A percentile compares a stretch with the other conserved stretches of the same genome.
phyloP scores from a whole-genome alignment of 257 asterid genomes.

The Primulina eburnea region DNA sequence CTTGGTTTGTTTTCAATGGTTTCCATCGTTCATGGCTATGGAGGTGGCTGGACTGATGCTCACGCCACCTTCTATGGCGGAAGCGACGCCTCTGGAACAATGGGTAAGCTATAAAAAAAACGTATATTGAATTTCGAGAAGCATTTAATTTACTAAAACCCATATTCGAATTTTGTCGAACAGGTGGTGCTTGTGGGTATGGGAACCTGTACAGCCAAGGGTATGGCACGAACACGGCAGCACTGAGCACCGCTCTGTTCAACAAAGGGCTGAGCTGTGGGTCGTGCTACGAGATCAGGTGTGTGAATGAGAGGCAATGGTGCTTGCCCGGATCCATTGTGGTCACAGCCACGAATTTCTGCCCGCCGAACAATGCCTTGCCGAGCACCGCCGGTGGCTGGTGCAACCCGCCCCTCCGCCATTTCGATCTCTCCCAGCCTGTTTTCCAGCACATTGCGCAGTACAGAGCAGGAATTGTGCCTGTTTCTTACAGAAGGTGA shows the following conservation, averaged over 20 bases:
- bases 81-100: not conserved
- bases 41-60: not conserved
- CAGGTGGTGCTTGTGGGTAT: not conserved
- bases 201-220: not conserved
- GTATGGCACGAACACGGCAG: not conserved
- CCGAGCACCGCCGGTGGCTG: not conserved
- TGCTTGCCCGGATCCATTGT: not conserved
- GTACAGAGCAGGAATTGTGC: not conserved
- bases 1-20: not conserved
- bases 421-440: not conserved
- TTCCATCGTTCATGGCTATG: not conserved
- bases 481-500: not conserved
- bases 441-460: not conserved
- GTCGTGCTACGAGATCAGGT: not conserved
- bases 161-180: too few relatives aligned
- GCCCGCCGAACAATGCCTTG: not conserved
- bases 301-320: not conserved
- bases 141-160: not conserved
- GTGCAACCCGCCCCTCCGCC: not conserved
- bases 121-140: not conserved
- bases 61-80: not conserved
- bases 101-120: not conserved
- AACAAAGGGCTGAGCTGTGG: not conserved
- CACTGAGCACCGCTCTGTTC: not conserved
- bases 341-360: not conserved